These are phyloP conservation scores for Triticum aestivum DNA, from an alignment of 176 grass and related monocot species.

Conservation along the genomic window IWGSC_CS_RefSeq_v2.1 NC_057794.1:47781261-47781760, in stretches of 20 bases:
- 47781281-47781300: background rate
- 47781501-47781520: conserved; percentile 40
- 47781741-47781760: background rate
- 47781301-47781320: background rate
- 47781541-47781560: conserved; percentile 24
- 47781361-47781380: background rate
- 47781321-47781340: conserved; percentile 14
- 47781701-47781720: conserved; percentile 18
- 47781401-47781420: conserved; percentile 23
- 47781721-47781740: conserved; percentile 20
- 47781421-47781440: conserved; percentile 29
- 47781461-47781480: background rate
- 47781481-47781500: conserved; percentile 30
- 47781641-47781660: conserved; percentile 53
- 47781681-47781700: conserved; percentile 26
- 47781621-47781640: conserved; percentile 24
- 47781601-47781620: conserved; percentile 1
- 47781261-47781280: conserved; percentile 2
- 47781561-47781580: background rate
- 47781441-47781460: background rate
- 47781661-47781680: conserved; percentile 22
- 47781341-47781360: background rate
- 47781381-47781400: background rate
- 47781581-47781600: conserved; percentile 12
- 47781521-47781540: conserved; percentile 41